These are phyloP conservation scores for Aspergillus novofumigatus DNA, from an alignment of 2,329 filamentous ascomycete genomes.

Conservation along the genomic window DNA sequence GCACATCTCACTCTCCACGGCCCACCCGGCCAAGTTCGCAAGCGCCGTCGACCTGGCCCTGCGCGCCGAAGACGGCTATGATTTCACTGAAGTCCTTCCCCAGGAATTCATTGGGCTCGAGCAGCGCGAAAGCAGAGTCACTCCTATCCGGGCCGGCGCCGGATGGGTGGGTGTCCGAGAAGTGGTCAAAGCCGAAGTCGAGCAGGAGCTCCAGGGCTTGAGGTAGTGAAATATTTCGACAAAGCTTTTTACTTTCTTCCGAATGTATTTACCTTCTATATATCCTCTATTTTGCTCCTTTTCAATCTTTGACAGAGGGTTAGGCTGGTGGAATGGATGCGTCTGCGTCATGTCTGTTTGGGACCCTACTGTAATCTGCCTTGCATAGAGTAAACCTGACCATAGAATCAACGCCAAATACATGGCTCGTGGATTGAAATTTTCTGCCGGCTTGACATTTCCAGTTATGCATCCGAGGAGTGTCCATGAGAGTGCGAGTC, in stretches of 20 bases:
- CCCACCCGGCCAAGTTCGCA: conserved; percentile 93
- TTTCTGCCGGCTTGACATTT: not conserved
- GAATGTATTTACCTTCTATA: conserved; percentile 55
- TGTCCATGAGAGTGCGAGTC: not conserved
- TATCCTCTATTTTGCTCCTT: not conserved
- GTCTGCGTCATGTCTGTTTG: not conserved
- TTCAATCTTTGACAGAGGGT: not conserved
- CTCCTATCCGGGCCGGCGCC: conserved; percentile 57
- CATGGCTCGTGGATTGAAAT: not conserved
- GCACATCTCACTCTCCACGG: conserved; percentile 85
- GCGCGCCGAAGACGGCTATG: conserved; percentile 65
- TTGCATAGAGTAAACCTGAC: not conserved
- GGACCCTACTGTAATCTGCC: not conserved
- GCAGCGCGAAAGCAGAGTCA: conserved; percentile 69
- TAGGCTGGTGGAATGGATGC: not conserved
- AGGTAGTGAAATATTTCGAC: conserved; percentile 7
- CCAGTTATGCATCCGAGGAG: not conserved
- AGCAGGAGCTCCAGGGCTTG: conserved; percentile 32
- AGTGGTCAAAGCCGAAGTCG: conserved; percentile 71
- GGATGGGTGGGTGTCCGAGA: conserved; percentile 72
- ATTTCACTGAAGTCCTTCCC: conserved; percentile 75
- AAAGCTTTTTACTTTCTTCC: not conserved
- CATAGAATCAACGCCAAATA: not conserved
- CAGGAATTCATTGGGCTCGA: conserved; percentile 77
- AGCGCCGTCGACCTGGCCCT: conserved; percentile 78